Base-by-base conservation (phyloP, 2,329 filamentous ascomycete genomes). In the Alternaria sp. region DNA sequence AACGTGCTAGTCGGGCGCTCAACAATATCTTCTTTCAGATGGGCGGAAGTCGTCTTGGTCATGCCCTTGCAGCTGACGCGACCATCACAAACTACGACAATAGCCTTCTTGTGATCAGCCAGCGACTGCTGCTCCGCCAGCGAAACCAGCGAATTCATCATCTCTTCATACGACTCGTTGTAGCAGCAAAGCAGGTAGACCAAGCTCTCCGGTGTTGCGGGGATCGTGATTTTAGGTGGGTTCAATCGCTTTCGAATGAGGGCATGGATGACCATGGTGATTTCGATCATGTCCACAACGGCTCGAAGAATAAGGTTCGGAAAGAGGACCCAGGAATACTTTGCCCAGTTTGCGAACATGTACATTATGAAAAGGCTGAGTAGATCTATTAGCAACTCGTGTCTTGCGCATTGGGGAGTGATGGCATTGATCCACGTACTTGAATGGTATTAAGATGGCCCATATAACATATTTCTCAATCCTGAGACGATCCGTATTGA, bases 71-170 rank as follows among this genome's bases (percentile, higher is more conserved):
- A 45, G 40, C 59, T 57, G 5, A 61, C 53, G 8, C 59, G 53
- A 12, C 59, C 59, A 52, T 61, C 46, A 9, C 59, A 61, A 32
- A 61, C 46, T 11, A 61, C 53, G 4, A 61, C 15, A 8, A 61
- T 57, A 26, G 36, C 36, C n/a, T 61, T 57, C 3, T 61, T 61
- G 26, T 61, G 59, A 17, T 28, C 17, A 12, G 28, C 59, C n/a
- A 61, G 25, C 7, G 26, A 51, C n/a, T 51, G 49, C 17, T 61
- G 59, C n/a, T 56, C 53, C 3, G 46, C 59, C 21, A 61, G 45
- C 5, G 59, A 61, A 19, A 51, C 53, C 19, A 57, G 21, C 5
- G 59, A 61, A 19, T 26, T 46, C 59, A 61, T 57, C 36, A 61
- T 13, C 7, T 61, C 59, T 0, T 21, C 15, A 17, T 61, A 61